Base-by-base conservation (phyloP, 208 protist genomes). In the Acanthamoeba triangularis region DNA sequence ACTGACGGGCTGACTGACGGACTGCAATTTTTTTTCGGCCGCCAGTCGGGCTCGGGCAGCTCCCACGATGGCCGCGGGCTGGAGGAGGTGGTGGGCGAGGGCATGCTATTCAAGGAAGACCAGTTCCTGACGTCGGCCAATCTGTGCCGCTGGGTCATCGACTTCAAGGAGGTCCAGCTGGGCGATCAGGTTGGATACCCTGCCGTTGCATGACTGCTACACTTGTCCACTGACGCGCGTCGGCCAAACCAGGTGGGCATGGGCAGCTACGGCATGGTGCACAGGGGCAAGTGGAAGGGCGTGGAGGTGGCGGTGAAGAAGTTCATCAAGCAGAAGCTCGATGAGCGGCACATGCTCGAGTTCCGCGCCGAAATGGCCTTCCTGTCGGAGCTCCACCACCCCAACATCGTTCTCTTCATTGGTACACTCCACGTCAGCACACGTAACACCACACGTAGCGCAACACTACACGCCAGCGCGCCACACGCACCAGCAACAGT, bases 321-420 rank as follows among this genome's bases (percentile, higher is more conserved):
- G 84, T 91, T 91, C 59, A 91, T 91, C 84, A 91, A 91, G 84
- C 84, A 91, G 33, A 61, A 91, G 84, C 49, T 91, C 52, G 44
- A 59, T 11, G 84, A 91, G 84, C 44, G 56, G 23, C 84, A n/a
- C 30, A 91, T 91, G 84, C 56, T 91, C 18, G 84, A 91, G 84
- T 91, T 91, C 84, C 4, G 84, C 7, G 84, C 84, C 20, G 84
- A 91, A 30, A 91, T 91, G 84, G 84, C 84, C 7, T 91, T 91
- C 84, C 59, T 91, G 2, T 69, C 52, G 5, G 84, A 91, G 84
- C 84, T 91, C 3, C 84, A 91, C 84, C 84, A 91, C 30, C 84
- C 84, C 84, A 91, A 91, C 84, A 91, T 91, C 35, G 84, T 91
- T 5, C 84, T 91, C 52, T 91, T 91, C 56, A 91, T 91, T 25